Conservation (phyloP, 441 rosid genomes). For the Macaranga tanarius region DNA sequence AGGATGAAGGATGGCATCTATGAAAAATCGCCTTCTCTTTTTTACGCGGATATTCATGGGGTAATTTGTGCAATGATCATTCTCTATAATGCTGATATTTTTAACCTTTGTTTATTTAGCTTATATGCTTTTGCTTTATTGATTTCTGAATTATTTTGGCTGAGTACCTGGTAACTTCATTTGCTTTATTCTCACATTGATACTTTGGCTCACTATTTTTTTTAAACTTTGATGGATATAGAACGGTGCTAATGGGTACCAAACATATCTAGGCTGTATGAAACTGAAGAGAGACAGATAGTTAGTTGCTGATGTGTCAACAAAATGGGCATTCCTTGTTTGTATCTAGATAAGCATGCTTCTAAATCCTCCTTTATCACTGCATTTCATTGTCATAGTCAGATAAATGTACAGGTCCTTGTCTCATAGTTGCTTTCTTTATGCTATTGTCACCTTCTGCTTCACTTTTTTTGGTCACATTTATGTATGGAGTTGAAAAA, state of each 20-base stretch:
- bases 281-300: not conserved
- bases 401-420: not conserved
- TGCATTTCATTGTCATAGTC: not conserved
- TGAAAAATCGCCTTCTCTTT: constrained; percentile 59
- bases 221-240: not conserved
- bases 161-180: constrained; percentile 1
- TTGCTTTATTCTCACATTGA: not conserved
- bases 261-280: not conserved
- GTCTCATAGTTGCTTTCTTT: not conserved
- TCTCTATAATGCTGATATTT: constrained; percentile 16
- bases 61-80: constrained; percentile 35
- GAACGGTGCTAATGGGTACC: not conserved
- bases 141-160: not conserved
- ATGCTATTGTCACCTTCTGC: not conserved
- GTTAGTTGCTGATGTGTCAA: not conserved
- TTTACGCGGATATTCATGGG: constrained; percentile 61
- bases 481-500: not conserved
- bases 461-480: not conserved
- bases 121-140: constrained; percentile 14
- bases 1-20: constrained; percentile 81
- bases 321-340: not conserved
- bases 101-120: constrained; percentile 1
- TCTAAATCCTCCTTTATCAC: not conserved
- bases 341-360: not conserved
- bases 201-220: not conserved